Conservation (phyloP, 2,329 filamentous ascomycete genomes). For the Daldinia sp. region DNA sequence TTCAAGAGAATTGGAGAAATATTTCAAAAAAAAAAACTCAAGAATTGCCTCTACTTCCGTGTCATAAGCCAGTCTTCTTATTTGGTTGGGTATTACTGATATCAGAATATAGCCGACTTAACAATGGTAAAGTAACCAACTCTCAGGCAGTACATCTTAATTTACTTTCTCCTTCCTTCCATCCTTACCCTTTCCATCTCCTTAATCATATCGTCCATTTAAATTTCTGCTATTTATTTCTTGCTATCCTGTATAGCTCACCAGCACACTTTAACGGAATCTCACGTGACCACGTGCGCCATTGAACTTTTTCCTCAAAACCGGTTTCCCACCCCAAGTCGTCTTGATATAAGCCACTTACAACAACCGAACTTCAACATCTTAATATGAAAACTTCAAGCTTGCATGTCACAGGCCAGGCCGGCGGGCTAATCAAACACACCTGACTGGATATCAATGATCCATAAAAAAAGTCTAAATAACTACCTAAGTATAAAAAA, state of each 20-base stretch:
- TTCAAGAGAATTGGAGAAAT: slow-evolving; percentile 25
- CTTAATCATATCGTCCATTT: not conserved
- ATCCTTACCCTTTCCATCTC: no score
- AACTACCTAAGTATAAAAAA: no score
- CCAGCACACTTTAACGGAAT: not conserved
- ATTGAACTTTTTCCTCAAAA: slow-evolving; percentile 43
- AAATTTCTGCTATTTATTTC: not conserved
- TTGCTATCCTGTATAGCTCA: not conserved
- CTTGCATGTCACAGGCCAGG: slow-evolving; percentile 1
- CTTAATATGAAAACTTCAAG: slow-evolving; percentile 21
- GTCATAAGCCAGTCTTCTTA: not conserved
- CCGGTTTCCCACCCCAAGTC: slow-evolving; percentile 44
- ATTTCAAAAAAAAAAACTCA: slow-evolving; percentile 20
- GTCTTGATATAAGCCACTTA: slow-evolving; percentile 14
- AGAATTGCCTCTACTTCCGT: not conserved
- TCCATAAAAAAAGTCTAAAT: no score
- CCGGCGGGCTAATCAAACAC: not conserved
- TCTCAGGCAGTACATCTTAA: not conserved
- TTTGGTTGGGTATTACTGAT: not conserved
- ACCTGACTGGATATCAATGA: not conserved
- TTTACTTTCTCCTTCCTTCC: not conserved
- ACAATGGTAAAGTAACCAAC: not conserved
- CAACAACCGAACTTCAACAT: slow-evolving; percentile 5
- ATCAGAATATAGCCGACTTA: not conserved
- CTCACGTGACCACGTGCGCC: slow-evolving; percentile 48